Conservation (phyloP, 2,329 filamentous ascomycete genomes). For the Nemania diffusa region DNA sequence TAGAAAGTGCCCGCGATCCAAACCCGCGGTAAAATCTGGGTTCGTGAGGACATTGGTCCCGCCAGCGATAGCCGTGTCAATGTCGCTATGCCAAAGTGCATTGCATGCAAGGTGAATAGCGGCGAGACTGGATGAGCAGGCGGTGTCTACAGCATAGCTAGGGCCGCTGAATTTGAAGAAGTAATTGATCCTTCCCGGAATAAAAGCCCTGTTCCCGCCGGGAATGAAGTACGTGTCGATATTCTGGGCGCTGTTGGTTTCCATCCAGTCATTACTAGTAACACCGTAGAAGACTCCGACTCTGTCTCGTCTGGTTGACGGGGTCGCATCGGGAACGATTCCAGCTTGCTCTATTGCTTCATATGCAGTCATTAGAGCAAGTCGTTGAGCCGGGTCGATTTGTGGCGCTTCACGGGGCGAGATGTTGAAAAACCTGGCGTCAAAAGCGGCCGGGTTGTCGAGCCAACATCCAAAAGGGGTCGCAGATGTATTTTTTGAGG, state of each 20-base stretch:
- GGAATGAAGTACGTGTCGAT: constrained; percentile 57
- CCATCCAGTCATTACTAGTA: constrained; percentile 59
- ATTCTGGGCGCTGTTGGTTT: constrained; percentile 70
- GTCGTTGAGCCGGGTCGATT: constrained; percentile 72
- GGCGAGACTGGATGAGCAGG: constrained; percentile 45
- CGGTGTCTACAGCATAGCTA: constrained; percentile 46
- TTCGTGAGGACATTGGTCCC: constrained; percentile 72
- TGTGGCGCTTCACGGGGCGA: constrained; percentile 39
- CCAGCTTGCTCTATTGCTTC: constrained; percentile 73
- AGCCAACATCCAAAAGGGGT: constrained; percentile 35
- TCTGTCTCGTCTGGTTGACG: constrained; percentile 31
- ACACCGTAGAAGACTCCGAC: constrained; percentile 40
- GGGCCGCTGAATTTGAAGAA: constrained; percentile 49
- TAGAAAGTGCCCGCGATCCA: constrained; percentile 71
- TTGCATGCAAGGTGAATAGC: constrained; percentile 56
- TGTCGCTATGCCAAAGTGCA: constrained; percentile 70
- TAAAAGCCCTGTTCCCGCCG: constrained; percentile 50
- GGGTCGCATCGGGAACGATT: constrained; percentile 33
- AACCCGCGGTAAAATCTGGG: constrained; percentile 70
- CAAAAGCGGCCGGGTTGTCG: constrained; percentile 37
- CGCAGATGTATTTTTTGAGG: constrained; percentile 33
- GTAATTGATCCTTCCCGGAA: constrained; percentile 52
- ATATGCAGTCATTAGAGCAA: constrained; percentile 72
- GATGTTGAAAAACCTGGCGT: constrained; percentile 40
- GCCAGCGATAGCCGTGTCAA: constrained; percentile 71